Evolutionary conservation across 2,329 filamentous ascomycete genomes (phyloP).

Genomic region (Aureobasidium sp.): DNA sequence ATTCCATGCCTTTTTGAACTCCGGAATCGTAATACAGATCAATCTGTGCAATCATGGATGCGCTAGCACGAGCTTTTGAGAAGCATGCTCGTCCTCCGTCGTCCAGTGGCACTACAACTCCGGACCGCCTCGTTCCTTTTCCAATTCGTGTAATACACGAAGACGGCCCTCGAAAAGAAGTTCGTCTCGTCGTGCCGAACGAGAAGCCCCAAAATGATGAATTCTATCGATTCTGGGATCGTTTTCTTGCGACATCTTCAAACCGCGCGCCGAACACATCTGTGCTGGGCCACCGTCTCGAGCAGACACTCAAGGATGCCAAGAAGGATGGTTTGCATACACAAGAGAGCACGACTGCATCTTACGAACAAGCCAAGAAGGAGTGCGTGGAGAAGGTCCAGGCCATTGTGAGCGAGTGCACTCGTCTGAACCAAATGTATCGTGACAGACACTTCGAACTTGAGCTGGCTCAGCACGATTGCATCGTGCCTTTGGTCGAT

Average conservation of each 20-base stretch:
- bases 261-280: background rate
- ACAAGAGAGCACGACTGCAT: slow-evolving; percentile 26
- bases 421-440: slow-evolving; percentile 76
- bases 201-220: slow-evolving; percentile 4
- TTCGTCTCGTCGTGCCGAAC: background rate
- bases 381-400: slow-evolving; percentile 58
- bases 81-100: background rate
- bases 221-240: slow-evolving; percentile 26
- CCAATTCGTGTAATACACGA: background rate
- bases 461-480: slow-evolving; percentile 38
- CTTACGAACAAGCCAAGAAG: slow-evolving; percentile 63
- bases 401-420: slow-evolving; percentile 57
- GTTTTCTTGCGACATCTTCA: slow-evolving; percentile 21
- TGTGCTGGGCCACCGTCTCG: background rate
- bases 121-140: background rate
- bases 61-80: background rate
- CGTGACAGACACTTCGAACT: slow-evolving; percentile 82
- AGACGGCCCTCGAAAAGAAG: background rate
- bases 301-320: background rate
- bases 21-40: too few relatives aligned
- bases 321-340: background rate
- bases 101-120: background rate
- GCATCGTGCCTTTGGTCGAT: background rate
- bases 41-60: background rate
- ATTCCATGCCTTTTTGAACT: background rate